These are phyloP conservation scores for Scutellaria galericulata DNA, from an alignment of 257 asterid genomes.

Conservation along the genomic window DNA sequence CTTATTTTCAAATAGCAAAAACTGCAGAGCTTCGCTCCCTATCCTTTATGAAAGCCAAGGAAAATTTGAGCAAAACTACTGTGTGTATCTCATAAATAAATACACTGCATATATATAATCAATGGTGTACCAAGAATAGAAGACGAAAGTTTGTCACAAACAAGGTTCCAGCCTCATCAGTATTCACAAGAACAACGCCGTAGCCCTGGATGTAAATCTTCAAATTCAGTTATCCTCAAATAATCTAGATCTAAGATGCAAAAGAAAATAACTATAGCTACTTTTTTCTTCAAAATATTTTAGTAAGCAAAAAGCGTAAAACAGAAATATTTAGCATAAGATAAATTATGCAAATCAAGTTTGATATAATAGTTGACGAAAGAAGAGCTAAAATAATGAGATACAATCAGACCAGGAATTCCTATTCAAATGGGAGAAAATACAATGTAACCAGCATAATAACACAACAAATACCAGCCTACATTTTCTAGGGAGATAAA, in stretches of 20 bases:
- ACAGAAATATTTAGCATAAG: not conserved
- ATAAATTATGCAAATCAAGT: not conserved
- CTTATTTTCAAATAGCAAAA: not conserved
- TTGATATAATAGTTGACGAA: not conserved
- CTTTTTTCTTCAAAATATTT: constrained; percentile 7
- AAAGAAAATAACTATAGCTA: constrained; percentile 4
- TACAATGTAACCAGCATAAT: not conserved
- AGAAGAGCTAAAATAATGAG: constrained; percentile 9
- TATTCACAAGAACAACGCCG: constrained; percentile 96
- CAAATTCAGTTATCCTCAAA: constrained; percentile 39
- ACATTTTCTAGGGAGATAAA: constrained; percentile 7
- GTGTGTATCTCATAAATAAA: not conserved
- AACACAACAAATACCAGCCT: not conserved
- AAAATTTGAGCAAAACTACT: not conserved
- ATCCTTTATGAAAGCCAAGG: constrained; percentile 10
- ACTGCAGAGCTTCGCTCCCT: not conserved
- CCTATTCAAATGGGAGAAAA: constrained; percentile 17
- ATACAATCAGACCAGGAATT: constrained; percentile 25
- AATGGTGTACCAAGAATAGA: constrained; percentile 75
- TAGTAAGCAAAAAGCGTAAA: not conserved
- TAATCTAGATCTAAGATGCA: constrained; percentile 19
- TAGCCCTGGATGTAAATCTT: constrained; percentile 60
- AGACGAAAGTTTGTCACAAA: constrained; percentile 92
- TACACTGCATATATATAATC: constrained; percentile 2
- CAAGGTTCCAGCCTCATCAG: constrained; percentile 89